phyloP scores from a whole-genome alignment of 257 asterid species.

The Echites panduratus region DNA sequence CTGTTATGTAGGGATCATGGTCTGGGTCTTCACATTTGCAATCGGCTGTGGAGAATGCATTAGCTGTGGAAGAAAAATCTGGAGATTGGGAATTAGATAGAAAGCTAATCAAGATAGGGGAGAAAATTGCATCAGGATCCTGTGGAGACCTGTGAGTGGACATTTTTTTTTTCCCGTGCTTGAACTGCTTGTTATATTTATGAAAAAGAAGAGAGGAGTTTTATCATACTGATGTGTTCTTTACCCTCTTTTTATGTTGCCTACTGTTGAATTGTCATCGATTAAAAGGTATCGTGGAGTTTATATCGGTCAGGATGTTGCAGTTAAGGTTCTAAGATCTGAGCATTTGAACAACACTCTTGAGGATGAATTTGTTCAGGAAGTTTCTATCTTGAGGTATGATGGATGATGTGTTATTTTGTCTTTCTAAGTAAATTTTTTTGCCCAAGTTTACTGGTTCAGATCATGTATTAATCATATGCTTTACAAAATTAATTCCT shows the following conservation, averaged over 20 bases:
- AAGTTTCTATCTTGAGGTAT: constrained; percentile 73
- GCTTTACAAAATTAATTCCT: no score
- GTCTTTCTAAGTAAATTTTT: background rate
- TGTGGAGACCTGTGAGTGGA: constrained; percentile 77
- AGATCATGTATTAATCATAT: no score
- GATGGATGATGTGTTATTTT: background rate
- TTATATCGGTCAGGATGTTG: constrained; percentile 73
- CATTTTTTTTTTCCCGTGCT: constrained; percentile 9
- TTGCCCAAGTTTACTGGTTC: background rate
- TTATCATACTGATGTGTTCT: constrained; percentile 3
- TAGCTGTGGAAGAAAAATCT: constrained; percentile 30
- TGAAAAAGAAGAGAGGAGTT: background rate
- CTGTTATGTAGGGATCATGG: constrained; percentile 59
- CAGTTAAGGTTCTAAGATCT: constrained; percentile 71
- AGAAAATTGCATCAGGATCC: constrained; percentile 84
- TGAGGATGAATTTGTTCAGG: constrained; percentile 76
- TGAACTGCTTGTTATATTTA: background rate
- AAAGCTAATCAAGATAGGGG: constrained; percentile 71
- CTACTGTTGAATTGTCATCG: constrained; percentile 19
- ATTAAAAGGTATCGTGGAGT: constrained; percentile 68
- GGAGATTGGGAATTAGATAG: constrained; percentile 75
- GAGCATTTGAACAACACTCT: constrained; percentile 65
- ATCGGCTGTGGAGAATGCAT: constrained; percentile 37
- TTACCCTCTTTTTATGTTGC: constrained; percentile 10
- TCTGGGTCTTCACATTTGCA: constrained; percentile 52